Evolutionary conservation across 2,329 filamentous ascomycete genomes (phyloP), one percentile per base, ranked within the genome.

Genomic region (Botrytis fragariae): DNA sequence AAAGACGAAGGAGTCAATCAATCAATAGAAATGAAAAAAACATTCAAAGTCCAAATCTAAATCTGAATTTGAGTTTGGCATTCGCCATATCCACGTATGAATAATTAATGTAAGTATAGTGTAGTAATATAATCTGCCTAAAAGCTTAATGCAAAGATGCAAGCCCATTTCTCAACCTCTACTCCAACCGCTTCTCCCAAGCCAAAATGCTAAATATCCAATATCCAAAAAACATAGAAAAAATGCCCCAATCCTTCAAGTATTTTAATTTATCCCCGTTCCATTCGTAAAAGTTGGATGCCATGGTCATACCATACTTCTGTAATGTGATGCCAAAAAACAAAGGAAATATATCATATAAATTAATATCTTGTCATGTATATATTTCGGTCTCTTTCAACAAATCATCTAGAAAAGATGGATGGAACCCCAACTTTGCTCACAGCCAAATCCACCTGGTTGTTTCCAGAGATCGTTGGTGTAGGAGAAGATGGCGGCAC

Each of bases 391-490:
- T 20, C n/a, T 29, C 39, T 37, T 54, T 16, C 9, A 20, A 4
- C 22, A 16, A 20, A 20, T 51, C 20, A 64, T 71, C 44, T 73
- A 73, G 71, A 73, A 73, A 48, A 73, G 65, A 8, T 70, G 32
- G 67, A 79, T 76, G n/a, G 74, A 45, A 71, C 94, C 93, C 89
- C 93, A 98, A 87, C 87, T 86, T 84, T 91, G 89, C 90, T 98
- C 95, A 79, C 94, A 93, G 75, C 84, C 84, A 83, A 90, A 93
- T 48, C 84, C 82, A 77, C 91, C 92, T 44, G 88, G 83, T 59
- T 84, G 79, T 90, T 98, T 98, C 95, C 95, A 98, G 78, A 83
- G 76, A 82, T 98, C 95, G 80, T 97, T 86, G 79, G 88, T 86
- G 84, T 87, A 94, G 78, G 90, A 93, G 89, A 98, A 97, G 85